Evolutionary conservation across 768 basidiomycete genomes (phyloP).

Genomic region (Leccinellum albellum): DNA sequence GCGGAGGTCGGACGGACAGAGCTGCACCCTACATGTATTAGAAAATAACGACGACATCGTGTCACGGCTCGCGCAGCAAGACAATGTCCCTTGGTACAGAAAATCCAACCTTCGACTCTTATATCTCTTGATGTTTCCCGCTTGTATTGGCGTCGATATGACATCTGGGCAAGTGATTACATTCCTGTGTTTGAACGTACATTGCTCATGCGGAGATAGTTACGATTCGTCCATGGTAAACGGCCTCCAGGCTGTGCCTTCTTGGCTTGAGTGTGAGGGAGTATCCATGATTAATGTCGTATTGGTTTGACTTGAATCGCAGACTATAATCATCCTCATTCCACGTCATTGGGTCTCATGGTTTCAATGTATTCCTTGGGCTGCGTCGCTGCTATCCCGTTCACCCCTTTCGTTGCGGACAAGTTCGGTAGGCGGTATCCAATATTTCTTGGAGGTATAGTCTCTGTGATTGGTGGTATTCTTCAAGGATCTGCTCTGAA

Average conservation of each 20-base stretch:
- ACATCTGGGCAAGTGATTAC: background rate
- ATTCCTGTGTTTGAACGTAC: constrained; percentile 15
- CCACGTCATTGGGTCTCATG: background rate
- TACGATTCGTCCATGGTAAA: no score
- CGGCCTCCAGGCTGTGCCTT: no score
- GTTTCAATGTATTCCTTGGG: background rate
- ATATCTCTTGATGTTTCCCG: background rate
- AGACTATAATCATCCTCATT: background rate
- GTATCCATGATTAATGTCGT: no score
- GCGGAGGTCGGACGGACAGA: no score
- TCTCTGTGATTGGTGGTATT: background rate
- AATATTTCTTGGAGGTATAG: background rate
- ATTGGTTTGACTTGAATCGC: background rate
- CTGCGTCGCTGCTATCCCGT: background rate
- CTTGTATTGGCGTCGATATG: background rate
- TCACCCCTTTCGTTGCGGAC: background rate
- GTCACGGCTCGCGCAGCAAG: background rate
- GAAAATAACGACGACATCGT: background rate
- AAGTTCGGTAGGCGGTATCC: background rate
- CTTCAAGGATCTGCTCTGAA: no score
- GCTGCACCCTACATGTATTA: background rate
- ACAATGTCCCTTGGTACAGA: constrained; percentile 42
- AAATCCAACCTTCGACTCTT: constrained; percentile 40
- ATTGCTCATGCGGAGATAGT: no score
- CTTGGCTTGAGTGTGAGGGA: no score